A percentile compares a stretch with the other conserved stretches of the same genome.
Evolutionary conservation across 257 asterid genomes (phyloP).

Genomic region (Solanum paucissectum): DNA sequence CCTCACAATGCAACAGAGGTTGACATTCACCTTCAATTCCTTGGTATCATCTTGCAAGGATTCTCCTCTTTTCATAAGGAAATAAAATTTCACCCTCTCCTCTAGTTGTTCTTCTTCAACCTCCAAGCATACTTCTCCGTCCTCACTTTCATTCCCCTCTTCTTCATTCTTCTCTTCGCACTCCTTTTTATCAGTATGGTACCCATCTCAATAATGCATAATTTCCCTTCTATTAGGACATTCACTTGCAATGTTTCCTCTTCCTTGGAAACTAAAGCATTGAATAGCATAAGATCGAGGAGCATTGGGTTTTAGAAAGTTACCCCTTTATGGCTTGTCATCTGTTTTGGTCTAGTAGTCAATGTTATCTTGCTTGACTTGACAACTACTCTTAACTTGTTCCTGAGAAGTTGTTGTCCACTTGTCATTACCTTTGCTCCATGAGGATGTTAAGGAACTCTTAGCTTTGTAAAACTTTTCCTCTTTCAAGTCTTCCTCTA

Average conservation of each 20-base stretch:
- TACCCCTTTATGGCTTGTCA: neutral
- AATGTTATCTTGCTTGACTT: neutral
- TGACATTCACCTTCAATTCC: neutral
- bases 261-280: too few relatives aligned
- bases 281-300: neutral
- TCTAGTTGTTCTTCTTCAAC: neutral
- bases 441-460: too few relatives aligned
- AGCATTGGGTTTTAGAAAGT: neutral
- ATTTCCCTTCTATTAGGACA: neutral
- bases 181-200: neutral
- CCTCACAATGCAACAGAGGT: neutral
- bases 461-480: neutral
- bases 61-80: neutral
- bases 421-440: neutral
- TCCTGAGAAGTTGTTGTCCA: neutral
- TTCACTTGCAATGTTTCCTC: neutral
- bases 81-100: neutral
- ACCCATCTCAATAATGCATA: neutral
- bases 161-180: too few relatives aligned
- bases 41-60: too few relatives aligned
- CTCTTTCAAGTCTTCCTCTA: neutral
- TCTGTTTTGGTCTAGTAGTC: neutral
- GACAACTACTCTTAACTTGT: too few relatives aligned
- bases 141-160: neutral
- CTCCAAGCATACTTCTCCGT: neutral